Evolutionary conservation across 208 protist genomes (phyloP), one percentile per base, ranked within the genome.

Genomic region (Trypanosoma boissoni): DNA sequence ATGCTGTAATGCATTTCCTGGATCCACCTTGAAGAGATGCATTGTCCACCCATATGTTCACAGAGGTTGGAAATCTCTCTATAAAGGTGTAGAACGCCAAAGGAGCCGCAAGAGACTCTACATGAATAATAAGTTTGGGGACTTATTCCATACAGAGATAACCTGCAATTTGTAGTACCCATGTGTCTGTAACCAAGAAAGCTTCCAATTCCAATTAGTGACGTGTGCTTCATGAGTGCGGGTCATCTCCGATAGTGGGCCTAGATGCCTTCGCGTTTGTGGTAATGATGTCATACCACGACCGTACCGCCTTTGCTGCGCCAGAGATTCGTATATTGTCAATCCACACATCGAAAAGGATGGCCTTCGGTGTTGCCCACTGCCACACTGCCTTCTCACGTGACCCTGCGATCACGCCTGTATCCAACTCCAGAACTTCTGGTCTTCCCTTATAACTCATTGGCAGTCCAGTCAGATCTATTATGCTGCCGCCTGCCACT

Each of bases 281-380:
- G n/a, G n/a, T n/a, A 1, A 52, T n/a, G 2, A 16, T 10, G 1
- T 52, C 3, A 14, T 52, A 20, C 46, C 46, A 52, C 8, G 5
- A 3, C 1, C 14, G 4, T 6, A 74, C 60, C 26, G n/a, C 39
- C 12, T 26, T 1, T 16, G 34, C 31, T 14, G 53, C 5, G 20
- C 68, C 61, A 8, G 61, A 58, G 61, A 69, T 57, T 27, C 68
- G 52, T 0, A 74, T 74, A 37, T 69, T 69, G 29, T 74, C 68
- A 24, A 74, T 57, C 51, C 55, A 74, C 1, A 69, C 55, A 31
- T 74, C 68, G 2, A 69, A 28, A 8, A n/a, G 29, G 3, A 74
- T 52, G 20, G 1, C 24, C 5, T 14, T 24, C 0, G 60, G 68
- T 2, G 27, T 31, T 9, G 42, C 21, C 46, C 46, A 52, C 14